Percentiles rank a stretch among this genome's conserved stretches.
phyloP scores from a whole-genome alignment of 1,284 basidiomycete genomes.

The Leccinum fuscescens region DNA sequence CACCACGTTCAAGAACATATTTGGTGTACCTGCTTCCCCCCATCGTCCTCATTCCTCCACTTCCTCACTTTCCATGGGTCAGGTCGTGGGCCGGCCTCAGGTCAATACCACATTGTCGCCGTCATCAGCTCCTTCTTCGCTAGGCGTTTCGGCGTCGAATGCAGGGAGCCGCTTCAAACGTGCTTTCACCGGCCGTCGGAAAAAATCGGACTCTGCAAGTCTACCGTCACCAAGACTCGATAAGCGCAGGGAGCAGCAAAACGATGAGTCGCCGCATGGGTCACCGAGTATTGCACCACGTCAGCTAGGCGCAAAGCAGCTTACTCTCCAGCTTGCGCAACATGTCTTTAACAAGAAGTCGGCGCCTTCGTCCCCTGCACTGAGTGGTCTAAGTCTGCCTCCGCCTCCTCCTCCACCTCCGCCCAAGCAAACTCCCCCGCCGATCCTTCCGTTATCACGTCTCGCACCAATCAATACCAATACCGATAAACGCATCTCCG shows the following conservation, averaged over 20 bases:
- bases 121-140: slow-evolving; percentile 30
- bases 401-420: slow-evolving; percentile 33
- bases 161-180: slow-evolving; percentile 59
- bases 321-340: slow-evolving; percentile 41
- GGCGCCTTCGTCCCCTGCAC: slow-evolving; percentile 29
- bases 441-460: slow-evolving; percentile 12
- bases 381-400: slow-evolving; percentile 24
- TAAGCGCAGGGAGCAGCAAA: slow-evolving; percentile 28
- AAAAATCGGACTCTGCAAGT: slow-evolving; percentile 54
- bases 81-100: slow-evolving; percentile 37
- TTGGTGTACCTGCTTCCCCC: slow-evolving; percentile 34
- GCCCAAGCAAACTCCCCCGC: slow-evolving; percentile 34
- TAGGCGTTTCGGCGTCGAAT: slow-evolving; percentile 23
- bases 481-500: slow-evolving; percentile 30
- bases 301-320: slow-evolving; percentile 30
- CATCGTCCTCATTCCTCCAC: slow-evolving; percentile 37
- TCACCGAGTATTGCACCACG: slow-evolving; percentile 27
- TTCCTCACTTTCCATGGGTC: slow-evolving; percentile 40
- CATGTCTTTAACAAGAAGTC: slow-evolving; percentile 43
- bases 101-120: slow-evolving; percentile 27
- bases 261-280: slow-evolving; percentile 21
- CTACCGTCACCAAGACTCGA: slow-evolving; percentile 29
- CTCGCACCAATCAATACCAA: slow-evolving; percentile 26
- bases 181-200: slow-evolving; percentile 59
- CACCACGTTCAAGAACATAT: slow-evolving; percentile 39